Percentiles rank a stretch among this genome's conserved stretches.
Evolutionary conservation across 176 grass and related monocot species (phyloP).

Genomic region (Echinochloa phyllopogon): DNA sequence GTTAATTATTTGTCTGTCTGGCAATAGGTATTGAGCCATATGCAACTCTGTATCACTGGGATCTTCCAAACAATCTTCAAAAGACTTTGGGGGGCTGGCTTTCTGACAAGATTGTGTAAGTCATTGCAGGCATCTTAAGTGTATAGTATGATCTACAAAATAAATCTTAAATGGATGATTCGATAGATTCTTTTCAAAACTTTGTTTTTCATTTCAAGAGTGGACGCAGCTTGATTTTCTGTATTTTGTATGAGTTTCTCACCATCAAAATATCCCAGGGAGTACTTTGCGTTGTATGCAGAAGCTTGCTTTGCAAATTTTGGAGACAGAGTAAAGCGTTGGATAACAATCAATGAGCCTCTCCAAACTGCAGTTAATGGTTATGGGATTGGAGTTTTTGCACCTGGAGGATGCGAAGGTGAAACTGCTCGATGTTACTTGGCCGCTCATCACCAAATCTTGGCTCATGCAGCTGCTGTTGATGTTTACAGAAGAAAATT

Average conservation of each 20-base stretch:
- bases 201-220: slow-evolving; percentile 11
- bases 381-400: slow-evolving; percentile 87
- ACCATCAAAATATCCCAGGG: slow-evolving; percentile 64
- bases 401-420: slow-evolving; percentile 75
- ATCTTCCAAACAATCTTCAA: slow-evolving; percentile 92
- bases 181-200: slow-evolving; percentile 2
- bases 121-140: slow-evolving; percentile 42
- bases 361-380: slow-evolving; percentile 93
- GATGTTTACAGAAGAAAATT: slow-evolving; percentile 91
- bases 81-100: slow-evolving; percentile 73
- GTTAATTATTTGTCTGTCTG: slow-evolving; percentile 42
- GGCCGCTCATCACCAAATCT: slow-evolving; percentile 85
- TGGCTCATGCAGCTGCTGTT: slow-evolving; percentile 89
- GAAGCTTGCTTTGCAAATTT: slow-evolving; percentile 97
- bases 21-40: slow-evolving; percentile 85
- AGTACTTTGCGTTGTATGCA: slow-evolving; percentile 92
- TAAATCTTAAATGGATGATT: slow-evolving; percentile 1
- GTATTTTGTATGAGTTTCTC: slow-evolving; percentile 47
- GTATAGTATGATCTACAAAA: background rate
- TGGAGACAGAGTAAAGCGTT: slow-evolving; percentile 96
- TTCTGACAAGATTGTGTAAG: slow-evolving; percentile 96
- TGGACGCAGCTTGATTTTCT: slow-evolving; percentile 28
- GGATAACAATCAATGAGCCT: slow-evolving; percentile 98
- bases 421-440: slow-evolving; percentile 63
- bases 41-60: slow-evolving; percentile 95